A percentile compares a stretch with the other conserved stretches of the same genome.
phyloP scores from a whole-genome alignment of 345 rosid species.

The Arabidopsis thaliana region TAIR10.1 NC_003074.8:3592501-3593000 shows the following conservation, averaged over 20 bases:
- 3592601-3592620: conserved; percentile 59
- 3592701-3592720: conserved; percentile 46
- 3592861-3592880: not conserved
- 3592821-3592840: not conserved
- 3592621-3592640: conserved; percentile 91
- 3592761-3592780: not conserved
- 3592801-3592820: not conserved
- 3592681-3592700: conserved; percentile 87
- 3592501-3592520: conserved; percentile 67
- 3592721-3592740: conserved; percentile 17
- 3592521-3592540: conserved; percentile 96
- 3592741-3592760: conserved; percentile 34
- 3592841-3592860: conserved; percentile 35
- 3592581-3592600: conserved; percentile 69
- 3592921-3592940: conserved; percentile 23
- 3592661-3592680: conserved; percentile 73
- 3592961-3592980: conserved; percentile 10
- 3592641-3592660: conserved; percentile 74
- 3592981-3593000: conserved; percentile 9
- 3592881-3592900: not conserved
- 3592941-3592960: conserved; percentile 3
- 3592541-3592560: conserved; percentile 83
- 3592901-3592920: conserved; percentile 13
- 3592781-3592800: conserved; percentile 38
- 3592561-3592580: conserved; percentile 65